These are phyloP conservation scores for Cadophora malorum DNA, from an alignment of 2,329 filamentous ascomycete genomes.

Conservation along the genomic window DNA sequence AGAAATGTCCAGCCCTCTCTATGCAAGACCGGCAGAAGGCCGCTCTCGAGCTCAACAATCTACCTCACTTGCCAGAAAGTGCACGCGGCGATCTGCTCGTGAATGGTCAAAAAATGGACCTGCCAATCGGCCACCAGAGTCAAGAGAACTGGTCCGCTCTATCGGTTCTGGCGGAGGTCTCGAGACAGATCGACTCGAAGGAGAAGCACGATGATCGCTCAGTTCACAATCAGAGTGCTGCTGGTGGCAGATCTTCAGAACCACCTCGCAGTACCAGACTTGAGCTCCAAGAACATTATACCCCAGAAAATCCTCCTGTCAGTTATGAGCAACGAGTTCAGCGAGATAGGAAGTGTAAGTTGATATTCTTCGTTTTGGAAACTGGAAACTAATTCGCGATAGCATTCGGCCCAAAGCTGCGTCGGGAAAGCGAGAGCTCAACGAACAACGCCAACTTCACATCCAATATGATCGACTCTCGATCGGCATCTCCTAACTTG, in stretches of 20 bases:
- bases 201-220: slow-evolving; percentile 63
- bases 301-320: slow-evolving; percentile 60
- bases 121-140: slow-evolving; percentile 51
- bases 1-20: slow-evolving; percentile 83
- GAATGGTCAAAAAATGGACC: slow-evolving; percentile 47
- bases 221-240: slow-evolving; percentile 52
- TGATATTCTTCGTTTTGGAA: slow-evolving; percentile 29
- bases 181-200: slow-evolving; percentile 75
- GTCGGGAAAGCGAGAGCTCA: slow-evolving; percentile 34
- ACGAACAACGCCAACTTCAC: slow-evolving; percentile 29
- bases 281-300: slow-evolving; percentile 65
- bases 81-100: slow-evolving; percentile 45
- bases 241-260: slow-evolving; percentile 33
- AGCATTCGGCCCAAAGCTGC: slow-evolving; percentile 33
- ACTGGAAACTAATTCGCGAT: slow-evolving; percentile 18
- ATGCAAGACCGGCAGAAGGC: slow-evolving; percentile 78
- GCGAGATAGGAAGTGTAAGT: slow-evolving; percentile 50
- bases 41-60: slow-evolving; percentile 73
- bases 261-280: slow-evolving; percentile 46
- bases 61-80: slow-evolving; percentile 57
- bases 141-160: slow-evolving; percentile 76
- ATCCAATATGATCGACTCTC: slow-evolving; percentile 32
- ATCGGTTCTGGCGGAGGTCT: slow-evolving; percentile 87
- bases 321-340: slow-evolving; percentile 53
- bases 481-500: slow-evolving; percentile 40